phyloP scores from a whole-genome alignment of 192 early-diverging fungal genomes.

The Cladochytrium replicatum region DNA sequence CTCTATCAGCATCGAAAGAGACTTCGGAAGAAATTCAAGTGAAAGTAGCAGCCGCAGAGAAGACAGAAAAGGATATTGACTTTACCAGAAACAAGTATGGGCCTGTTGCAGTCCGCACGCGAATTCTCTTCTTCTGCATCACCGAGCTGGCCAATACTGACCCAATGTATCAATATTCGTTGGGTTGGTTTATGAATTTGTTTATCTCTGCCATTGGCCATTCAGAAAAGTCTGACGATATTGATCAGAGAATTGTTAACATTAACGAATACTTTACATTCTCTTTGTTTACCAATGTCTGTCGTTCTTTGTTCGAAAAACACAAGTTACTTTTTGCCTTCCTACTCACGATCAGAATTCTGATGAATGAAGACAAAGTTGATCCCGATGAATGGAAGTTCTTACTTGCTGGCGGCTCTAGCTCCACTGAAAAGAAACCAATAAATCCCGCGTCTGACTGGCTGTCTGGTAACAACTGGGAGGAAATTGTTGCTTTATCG shows the following conservation, averaged over 20 bases:
- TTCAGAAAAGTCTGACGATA: constrained; percentile 48
- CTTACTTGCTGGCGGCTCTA: constrained; percentile 38
- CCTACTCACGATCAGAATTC: constrained; percentile 43
- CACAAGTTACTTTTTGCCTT: constrained; percentile 56
- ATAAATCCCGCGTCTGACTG: constrained; percentile 44
- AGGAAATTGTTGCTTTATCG: constrained; percentile 35
- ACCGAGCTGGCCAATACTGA: constrained; percentile 48
- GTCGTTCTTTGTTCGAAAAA: constrained; percentile 52
- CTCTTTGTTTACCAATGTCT: constrained; percentile 51
- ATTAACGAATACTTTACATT: constrained; percentile 55
- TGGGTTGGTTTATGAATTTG: constrained; percentile 55
- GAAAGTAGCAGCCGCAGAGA: constrained; percentile 44
- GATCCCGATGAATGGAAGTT: constrained; percentile 50
- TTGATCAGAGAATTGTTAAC: constrained; percentile 44
- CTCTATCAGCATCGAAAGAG: constrained; percentile 48
- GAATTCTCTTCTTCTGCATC: constrained; percentile 55
- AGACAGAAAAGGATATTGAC: constrained; percentile 55
- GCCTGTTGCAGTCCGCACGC: constrained; percentile 43
- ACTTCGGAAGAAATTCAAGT: constrained; percentile 52
- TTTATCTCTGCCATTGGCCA: constrained; percentile 43
- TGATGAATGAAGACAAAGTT: constrained; percentile 50
- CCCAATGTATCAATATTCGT: constrained; percentile 55
- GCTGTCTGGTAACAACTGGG: constrained; percentile 39
- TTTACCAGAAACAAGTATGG: constrained; percentile 49
- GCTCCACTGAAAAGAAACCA: constrained; percentile 18